Base-by-base conservation (phyloP, 2,329 filamentous ascomycete species). In the Cytospora piceicola region DNA sequence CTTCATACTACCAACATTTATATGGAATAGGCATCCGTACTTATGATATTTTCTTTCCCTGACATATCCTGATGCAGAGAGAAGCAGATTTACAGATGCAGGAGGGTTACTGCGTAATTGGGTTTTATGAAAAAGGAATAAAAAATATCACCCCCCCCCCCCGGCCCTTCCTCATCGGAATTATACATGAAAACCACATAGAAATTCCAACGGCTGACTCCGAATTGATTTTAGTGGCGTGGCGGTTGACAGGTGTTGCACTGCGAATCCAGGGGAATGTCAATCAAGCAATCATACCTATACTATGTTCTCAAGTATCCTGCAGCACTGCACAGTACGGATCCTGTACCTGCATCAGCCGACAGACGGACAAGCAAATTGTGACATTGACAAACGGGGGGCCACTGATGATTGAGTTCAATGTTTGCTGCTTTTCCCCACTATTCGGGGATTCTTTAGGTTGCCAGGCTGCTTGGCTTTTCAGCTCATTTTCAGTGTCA, bases 351-450 rank as follows among this genome's bases (percentile, higher is more conserved):
- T 49, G 46, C 46, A 49, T 49, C 46, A 22, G 46, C 46, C 46
- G 46, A 22, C 46, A 24, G 46, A 49, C n/a, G 46, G 46, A 24
- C 6, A 49, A 49, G 46, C 46, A 32, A 57, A 55, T 55, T 63
- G 39, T 63, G 60, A 63, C 53, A n/a, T 39, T 56, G 29, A 57
- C 59, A 36, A 36, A 32, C 52, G 6, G 52, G 52, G 15, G 52
- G 11, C 34, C 52, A 54, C 52, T 42, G 5, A 42, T 42, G 15
- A 7, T 54, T 30, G 27, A 30, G 1, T 29, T 52, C 8, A n/a
- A 24, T 52, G 49, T 12, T 29, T 22, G 24, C 51, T 55, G 27
- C 59, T 55, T 24, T 15, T 30, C 22, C 51, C 49, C 51, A 11
- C 39, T 17, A 32, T 27, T n/a, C 34, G 24, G 30, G 34, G 34